These are phyloP conservation scores for Leptodontidium sp. DNA, from an alignment of 2,329 filamentous ascomycete species.

Conservation along the genomic window DNA sequence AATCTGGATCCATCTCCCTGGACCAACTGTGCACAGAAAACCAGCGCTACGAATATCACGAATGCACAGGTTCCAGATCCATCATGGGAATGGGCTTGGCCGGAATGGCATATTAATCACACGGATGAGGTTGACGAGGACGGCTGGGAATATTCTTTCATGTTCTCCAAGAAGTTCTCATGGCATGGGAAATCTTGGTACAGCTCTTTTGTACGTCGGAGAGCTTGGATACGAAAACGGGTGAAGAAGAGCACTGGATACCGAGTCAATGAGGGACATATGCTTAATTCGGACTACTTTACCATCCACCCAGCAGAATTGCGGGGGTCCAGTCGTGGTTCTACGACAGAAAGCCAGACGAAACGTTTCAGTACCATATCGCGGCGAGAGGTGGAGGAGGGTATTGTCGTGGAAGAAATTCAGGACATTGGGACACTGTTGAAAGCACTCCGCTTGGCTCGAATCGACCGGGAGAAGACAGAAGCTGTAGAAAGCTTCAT, in stretches of 20 bases:
- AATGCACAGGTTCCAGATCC: conserved; percentile 95
- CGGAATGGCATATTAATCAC: conserved; percentile 71
- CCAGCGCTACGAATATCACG: conserved; percentile 72
- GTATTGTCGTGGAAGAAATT: conserved; percentile 63
- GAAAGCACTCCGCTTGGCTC: conserved; percentile 69
- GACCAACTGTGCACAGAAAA: conserved; percentile 74
- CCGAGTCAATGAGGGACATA: conserved; percentile 60
- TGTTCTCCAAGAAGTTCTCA: conserved; percentile 75
- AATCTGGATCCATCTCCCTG: conserved; percentile 87
- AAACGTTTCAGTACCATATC: conserved; percentile 41
- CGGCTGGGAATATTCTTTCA: conserved; percentile 96
- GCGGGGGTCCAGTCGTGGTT: conserved; percentile 51
- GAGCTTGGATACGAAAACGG: conserved; percentile 86
- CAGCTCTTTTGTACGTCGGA: conserved; percentile 90
- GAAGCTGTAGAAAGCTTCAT: conserved; percentile 84
- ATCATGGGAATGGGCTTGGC: conserved; percentile 88
- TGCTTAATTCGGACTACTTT: conserved; percentile 82
- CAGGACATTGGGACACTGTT: conserved; percentile 68
- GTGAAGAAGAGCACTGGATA: conserved; percentile 65
- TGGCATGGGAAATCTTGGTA: conserved; percentile 96
- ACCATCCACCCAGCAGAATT: conserved; percentile 67
- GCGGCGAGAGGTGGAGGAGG: conserved; percentile 46
- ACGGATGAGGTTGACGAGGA: conserved; percentile 86
- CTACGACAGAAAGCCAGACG: conserved; percentile 33
- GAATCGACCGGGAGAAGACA: conserved; percentile 92